Evolutionary conservation across 495 filamentous ascomycete species (phyloP).

Genomic region (Opeltia flavorubescens): DNA sequence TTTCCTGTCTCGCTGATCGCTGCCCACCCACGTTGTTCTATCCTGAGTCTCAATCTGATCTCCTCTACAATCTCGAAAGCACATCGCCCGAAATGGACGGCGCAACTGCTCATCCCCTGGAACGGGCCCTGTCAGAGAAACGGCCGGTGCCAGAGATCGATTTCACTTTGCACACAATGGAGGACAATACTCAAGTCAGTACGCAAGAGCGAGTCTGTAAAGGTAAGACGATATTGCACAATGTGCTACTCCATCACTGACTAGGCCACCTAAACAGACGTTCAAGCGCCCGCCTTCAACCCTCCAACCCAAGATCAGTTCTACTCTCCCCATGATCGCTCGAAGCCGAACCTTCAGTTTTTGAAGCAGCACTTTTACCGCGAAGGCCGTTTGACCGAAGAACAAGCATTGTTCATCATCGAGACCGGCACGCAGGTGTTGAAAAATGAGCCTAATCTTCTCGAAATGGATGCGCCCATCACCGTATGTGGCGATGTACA

Average conservation of each 20-base stretch:
- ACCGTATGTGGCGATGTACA: slow-evolving; percentile 99
- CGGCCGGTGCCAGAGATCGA: slow-evolving; percentile 93
- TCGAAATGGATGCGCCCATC: slow-evolving; percentile 99
- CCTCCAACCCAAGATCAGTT: slow-evolving; percentile 76
- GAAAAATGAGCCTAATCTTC: slow-evolving; percentile 76
- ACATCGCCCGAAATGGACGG: no score
- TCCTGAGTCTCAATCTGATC: no score
- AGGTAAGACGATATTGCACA: slow-evolving; percentile 42
- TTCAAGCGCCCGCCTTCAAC: slow-evolving; percentile 89
- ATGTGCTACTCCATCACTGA: slow-evolving; percentile 7
- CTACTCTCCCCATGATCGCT: slow-evolving; percentile 60
- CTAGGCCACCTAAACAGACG: slow-evolving; percentile 41
- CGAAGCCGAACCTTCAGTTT: slow-evolving; percentile 83
- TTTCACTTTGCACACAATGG: slow-evolving; percentile 95
- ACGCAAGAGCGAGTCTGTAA: slow-evolving; percentile 93
- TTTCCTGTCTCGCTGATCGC: no score
- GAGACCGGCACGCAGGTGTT: slow-evolving; percentile 70
- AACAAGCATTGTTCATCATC: slow-evolving; percentile 94
- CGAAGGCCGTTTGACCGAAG: slow-evolving; percentile 90
- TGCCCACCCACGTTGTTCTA: no score
- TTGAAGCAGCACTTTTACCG: slow-evolving; percentile 97
- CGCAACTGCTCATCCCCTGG: slow-evolving; percentile 20
- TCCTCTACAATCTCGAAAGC: no score
- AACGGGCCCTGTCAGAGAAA: slow-evolving; percentile 78
- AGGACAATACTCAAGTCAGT: slow-evolving; percentile 89